Percentiles rank a stretch among this genome's conserved stretches.
Conservation (phyloP, 768 basidiomycete species). For the Termitomyces eurrhizus region DNA sequence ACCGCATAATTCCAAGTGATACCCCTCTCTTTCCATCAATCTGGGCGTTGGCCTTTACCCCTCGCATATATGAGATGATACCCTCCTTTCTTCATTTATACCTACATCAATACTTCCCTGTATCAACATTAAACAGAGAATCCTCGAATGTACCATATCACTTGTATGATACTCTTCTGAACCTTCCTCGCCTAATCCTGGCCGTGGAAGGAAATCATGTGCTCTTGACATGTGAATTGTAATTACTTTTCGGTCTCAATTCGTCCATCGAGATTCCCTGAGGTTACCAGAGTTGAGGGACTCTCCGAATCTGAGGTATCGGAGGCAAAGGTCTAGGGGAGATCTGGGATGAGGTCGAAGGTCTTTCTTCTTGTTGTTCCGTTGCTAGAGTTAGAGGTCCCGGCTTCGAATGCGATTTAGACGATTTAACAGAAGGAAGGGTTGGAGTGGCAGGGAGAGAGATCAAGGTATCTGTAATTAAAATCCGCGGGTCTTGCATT, state of each 20-base stretch:
- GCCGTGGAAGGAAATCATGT: background rate
- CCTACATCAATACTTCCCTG: background rate
- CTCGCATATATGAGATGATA: background rate
- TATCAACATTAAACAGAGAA: background rate
- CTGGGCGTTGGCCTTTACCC: too few species aligned
- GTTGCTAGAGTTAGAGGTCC: background rate
- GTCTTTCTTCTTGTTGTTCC: background rate
- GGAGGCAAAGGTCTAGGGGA: conserved; percentile 1
- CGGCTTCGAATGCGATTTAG: background rate
- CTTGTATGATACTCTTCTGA: background rate
- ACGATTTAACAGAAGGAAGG: background rate
- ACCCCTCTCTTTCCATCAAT: background rate
- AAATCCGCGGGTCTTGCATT: background rate
- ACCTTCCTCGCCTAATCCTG: background rate
- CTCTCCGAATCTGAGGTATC: background rate
- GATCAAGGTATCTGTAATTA: background rate
- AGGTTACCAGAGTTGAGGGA: too few species aligned
- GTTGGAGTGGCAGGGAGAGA: background rate
- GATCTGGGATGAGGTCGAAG: background rate
- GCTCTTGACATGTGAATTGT: background rate
- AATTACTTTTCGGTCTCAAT: background rate
- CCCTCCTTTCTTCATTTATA: background rate
- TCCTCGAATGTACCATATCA: background rate
- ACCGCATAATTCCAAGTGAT: background rate
- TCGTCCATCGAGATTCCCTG: background rate